Evolutionary conservation across 805 yeast genomes (phyloP).

Genomic region (Blastobotrys peoriensis): DNA sequence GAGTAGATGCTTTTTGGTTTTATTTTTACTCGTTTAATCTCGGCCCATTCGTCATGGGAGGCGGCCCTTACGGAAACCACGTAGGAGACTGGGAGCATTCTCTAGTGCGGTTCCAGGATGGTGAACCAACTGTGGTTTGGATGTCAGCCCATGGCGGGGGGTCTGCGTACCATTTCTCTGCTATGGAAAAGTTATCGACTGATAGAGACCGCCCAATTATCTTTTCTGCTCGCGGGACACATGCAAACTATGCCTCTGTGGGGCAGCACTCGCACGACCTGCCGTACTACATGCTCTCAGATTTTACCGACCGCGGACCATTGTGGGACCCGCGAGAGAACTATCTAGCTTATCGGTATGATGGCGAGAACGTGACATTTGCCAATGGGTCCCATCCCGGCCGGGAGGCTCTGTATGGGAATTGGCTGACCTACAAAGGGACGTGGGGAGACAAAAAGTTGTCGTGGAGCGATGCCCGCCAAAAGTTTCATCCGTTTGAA

Average conservation of each 20-base stretch:
- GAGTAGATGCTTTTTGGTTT: constrained; percentile 96
- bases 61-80: constrained; percentile 95
- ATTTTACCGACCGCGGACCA: constrained; percentile 92
- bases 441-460: constrained; percentile 88
- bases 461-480: constrained; percentile 64
- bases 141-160: constrained; percentile 99
- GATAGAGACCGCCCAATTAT: constrained; percentile 59
- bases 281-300: constrained; percentile 85
- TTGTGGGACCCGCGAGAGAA: constrained; percentile 91
- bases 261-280: constrained; percentile 96
- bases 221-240: constrained; percentile 92
- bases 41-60: constrained; percentile 97
- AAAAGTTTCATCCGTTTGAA: constrained; percentile 80
- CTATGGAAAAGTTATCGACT: constrained; percentile 56
- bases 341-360: constrained; percentile 73
- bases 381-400: constrained; percentile 39
- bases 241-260: constrained; percentile 92
- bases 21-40: constrained; percentile 89
- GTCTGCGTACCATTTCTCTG: constrained; percentile 73
- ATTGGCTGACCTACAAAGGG: constrained; percentile 78
- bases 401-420: constrained; percentile 50
- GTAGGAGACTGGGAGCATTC: constrained; percentile 99
- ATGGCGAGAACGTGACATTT: constrained; percentile 46
- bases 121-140: constrained; percentile 81
- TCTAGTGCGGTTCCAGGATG: constrained; percentile 73